Conservation (phyloP, 768 basidiomycete species). For the Tulasnella sp. region DNA sequence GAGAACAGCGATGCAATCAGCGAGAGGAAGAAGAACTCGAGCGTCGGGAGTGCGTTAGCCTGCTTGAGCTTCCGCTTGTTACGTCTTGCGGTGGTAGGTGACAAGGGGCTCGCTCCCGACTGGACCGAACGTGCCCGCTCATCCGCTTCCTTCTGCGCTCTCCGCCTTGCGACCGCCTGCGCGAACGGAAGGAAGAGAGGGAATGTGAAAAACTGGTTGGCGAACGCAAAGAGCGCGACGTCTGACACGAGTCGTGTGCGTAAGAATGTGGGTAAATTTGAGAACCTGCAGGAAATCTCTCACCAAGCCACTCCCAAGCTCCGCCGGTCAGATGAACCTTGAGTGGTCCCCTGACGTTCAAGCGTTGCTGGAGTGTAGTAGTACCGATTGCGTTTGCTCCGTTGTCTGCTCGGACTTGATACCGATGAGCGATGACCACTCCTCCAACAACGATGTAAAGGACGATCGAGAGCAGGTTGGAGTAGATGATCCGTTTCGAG, state of each 20-base stretch:
- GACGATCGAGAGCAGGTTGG: slow-evolving; percentile 10
- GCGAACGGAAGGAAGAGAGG: slow-evolving; percentile 16
- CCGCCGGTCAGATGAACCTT: slow-evolving; percentile 19
- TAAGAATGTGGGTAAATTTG: neutral
- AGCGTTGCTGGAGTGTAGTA: neutral
- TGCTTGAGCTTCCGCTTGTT: neutral
- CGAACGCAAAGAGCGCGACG: slow-evolving; percentile 14
- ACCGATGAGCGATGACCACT: slow-evolving; percentile 14
- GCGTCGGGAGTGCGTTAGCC: neutral
- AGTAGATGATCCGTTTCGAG: slow-evolving; percentile 22
- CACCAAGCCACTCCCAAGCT: slow-evolving; percentile 22
- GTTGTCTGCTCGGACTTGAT: slow-evolving; percentile 4
- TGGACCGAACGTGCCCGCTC: neutral
- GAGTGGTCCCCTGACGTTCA: neutral
- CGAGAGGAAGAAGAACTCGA: slow-evolving; percentile 13
- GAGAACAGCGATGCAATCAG: neutral
- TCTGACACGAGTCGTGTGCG: neutral
- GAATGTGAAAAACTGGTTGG: slow-evolving; percentile 20
- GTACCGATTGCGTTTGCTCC: neutral
- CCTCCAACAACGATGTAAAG: slow-evolving; percentile 13
- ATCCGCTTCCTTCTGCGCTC: neutral
- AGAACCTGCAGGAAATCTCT: neutral
- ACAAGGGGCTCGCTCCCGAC: neutral
- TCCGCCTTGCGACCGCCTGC: neutral
- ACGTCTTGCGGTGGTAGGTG: neutral